Evolutionary conservation across 2,329 filamentous ascomycete species (phyloP).

Genomic region (Macroventuria anomochaeta): DNA sequence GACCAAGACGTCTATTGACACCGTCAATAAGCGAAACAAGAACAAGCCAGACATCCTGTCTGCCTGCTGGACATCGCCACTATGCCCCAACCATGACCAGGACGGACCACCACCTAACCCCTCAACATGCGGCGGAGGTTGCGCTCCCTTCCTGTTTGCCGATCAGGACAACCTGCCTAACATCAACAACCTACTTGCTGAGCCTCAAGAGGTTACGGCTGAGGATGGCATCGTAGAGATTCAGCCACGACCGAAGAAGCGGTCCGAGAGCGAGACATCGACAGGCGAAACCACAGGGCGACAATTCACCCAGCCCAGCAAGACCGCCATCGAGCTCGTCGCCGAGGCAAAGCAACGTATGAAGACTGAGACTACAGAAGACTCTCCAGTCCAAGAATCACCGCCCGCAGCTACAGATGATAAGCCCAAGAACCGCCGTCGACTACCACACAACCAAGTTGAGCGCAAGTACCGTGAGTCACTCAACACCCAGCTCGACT

Average conservation of each 20-base stretch:
- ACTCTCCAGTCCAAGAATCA: constrained; percentile 35
- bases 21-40: constrained; percentile 46
- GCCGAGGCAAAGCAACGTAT: constrained; percentile 28
- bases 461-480: constrained; percentile 57
- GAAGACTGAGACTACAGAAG: constrained; percentile 44
- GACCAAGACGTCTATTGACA: constrained; percentile 21
- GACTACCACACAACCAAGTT: constrained; percentile 54
- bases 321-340: constrained; percentile 24
- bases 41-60: constrained; percentile 48
- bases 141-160: constrained; percentile 51
- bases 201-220: constrained; percentile 41
- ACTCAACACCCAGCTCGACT: constrained; percentile 55
- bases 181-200: constrained; percentile 36
- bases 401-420: constrained; percentile 29
- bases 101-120: constrained; percentile 49
- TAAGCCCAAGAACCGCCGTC: constrained; percentile 45
- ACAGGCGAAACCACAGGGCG: constrained; percentile 41
- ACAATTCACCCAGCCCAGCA: constrained; percentile 28
- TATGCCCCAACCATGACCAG: constrained; percentile 50
- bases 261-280: constrained; percentile 45
- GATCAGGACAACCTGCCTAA: constrained; percentile 41
- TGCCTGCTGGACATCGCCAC: constrained; percentile 52
- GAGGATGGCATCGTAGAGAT: constrained; percentile 49
- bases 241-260: constrained; percentile 44
- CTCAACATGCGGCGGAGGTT: constrained; percentile 50